Evolutionary conservation across 805 yeast species (phyloP), one percentile per base, ranked within the genome.

Genomic region (Jamesozyma jinghongensis): DNA sequence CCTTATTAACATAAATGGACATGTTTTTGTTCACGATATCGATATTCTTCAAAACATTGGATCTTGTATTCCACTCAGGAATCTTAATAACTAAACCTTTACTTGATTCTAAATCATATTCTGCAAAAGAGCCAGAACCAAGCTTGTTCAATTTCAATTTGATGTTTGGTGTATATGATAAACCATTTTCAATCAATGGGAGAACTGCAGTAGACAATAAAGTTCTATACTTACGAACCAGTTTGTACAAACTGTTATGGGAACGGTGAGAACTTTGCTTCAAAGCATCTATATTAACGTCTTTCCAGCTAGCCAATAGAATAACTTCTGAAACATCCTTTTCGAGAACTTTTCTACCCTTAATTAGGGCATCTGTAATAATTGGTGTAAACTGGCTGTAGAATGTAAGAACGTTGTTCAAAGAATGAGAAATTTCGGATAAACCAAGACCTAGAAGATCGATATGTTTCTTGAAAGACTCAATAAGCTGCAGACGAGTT

Each of bases 291-390:
- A 87, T 76, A 54, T 92, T 94, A 11, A 87, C 88, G 64, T 92
- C 99, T 51, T 88, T 87, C 97, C 97, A 94, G 53, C 95, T 85
- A 1, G 98, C 97, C 13, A 92, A 68, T 34, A 85, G 64, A 33
- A 92, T 86, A 3, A 87, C 80, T 43, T 92, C 98, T 28, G 77
- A 71, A 10, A 92, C 74, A 37, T 86, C 86, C 55, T 88, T 90
- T 43, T 80, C 85, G 28, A 90, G 64, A 3, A 63, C 59, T 51
- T 72, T 75, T 57, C 71, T 78, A 1, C 71, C 70, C 1, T 55
- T 54, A 0, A 50, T 52, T 8, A 87, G 54, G 10, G 64, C 59
- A 0, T 70, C 73, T 2, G 59, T 56, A n/a, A 90, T 65, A 1
- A 57, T 50, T 0, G 73, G 67, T 3, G 61, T 40, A 53, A 84